Conservation (phyloP, 345 rosid genomes). For the Erodium maritimum region DNA sequence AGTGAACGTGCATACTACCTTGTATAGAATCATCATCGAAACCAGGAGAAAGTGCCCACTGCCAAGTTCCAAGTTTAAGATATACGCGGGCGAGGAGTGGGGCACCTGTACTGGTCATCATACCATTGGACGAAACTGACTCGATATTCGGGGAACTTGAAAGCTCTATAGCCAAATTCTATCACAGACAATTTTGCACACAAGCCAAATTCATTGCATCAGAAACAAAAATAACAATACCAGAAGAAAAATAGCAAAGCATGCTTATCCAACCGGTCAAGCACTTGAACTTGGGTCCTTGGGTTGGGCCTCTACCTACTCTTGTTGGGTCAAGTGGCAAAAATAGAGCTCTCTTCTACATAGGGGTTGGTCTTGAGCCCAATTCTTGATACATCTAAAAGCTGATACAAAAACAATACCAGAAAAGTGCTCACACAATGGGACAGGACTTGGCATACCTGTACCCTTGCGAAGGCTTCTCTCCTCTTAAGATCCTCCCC, state of each 20-base stretch:
- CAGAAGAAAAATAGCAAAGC: too few relatives aligned
- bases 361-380: too few relatives aligned
- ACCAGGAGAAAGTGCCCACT: conserved; percentile 81
- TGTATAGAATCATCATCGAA: conserved; percentile 80
- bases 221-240: conserved; percentile 5
- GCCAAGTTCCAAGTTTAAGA: conserved; percentile 80
- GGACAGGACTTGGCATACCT: conserved; percentile 31
- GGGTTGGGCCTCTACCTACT: too few relatives aligned
- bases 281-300: too few relatives aligned
- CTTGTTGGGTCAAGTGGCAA: too few relatives aligned
- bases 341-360: too few relatives aligned
- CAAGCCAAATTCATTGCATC: conserved; percentile 10
- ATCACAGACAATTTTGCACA: conserved; percentile 11
- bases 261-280: too few relatives aligned
- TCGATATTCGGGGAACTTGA: conserved; percentile 48
- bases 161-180: conserved; percentile 71
- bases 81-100: conserved; percentile 82
- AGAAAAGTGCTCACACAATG: not conserved
- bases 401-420: conserved; percentile 5
- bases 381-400: too few relatives aligned
- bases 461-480: conserved; percentile 80
- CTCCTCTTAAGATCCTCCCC: conserved; percentile 91
- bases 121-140: conserved; percentile 33
- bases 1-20: conserved; percentile 27
- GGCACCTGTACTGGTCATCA: conserved; percentile 37